These are phyloP conservation scores for Ustilago curta DNA, from an alignment of 1,284 basidiomycete genomes.

Conservation along the genomic window DNA sequence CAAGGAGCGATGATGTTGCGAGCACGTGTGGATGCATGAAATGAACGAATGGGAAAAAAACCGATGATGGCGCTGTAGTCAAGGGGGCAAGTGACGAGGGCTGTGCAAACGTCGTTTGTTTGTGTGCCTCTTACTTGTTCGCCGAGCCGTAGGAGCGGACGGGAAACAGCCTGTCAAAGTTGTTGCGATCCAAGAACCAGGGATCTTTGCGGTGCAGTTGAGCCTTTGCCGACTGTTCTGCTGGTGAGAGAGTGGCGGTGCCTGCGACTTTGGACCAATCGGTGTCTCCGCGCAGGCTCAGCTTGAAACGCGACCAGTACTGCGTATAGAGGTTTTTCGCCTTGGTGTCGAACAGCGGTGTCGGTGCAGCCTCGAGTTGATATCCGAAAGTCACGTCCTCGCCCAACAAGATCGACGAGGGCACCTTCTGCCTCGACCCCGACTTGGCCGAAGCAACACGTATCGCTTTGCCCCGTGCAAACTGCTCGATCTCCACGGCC, in stretches of 20 bases:
- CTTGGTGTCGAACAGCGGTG: conserved; percentile 30
- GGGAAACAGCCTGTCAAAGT: conserved; percentile 54
- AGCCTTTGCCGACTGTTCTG: conserved; percentile 22
- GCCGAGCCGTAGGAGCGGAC: conserved; percentile 14
- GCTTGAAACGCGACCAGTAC: conserved; percentile 49
- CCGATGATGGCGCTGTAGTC: conserved; percentile 14
- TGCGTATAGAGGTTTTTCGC: conserved; percentile 46
- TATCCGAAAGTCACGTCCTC: conserved; percentile 43
- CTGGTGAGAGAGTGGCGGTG: conserved; percentile 9
- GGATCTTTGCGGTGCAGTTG: conserved; percentile 43
- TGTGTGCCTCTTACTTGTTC: not conserved
- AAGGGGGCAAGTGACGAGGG: not conserved
- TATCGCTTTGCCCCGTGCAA: conserved; percentile 33
- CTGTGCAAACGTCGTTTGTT: not conserved
- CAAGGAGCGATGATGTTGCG: conserved; percentile 28
- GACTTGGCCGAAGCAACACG: conserved; percentile 24
- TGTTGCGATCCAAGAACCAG: conserved; percentile 52
- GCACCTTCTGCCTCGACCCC: conserved; percentile 27
- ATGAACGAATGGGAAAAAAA: conserved; percentile 7
- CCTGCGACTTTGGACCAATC: conserved; percentile 42
- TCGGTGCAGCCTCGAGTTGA: conserved; percentile 49
- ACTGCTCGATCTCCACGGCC: conserved; percentile 37
- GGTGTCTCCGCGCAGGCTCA: conserved; percentile 40
- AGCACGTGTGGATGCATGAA: not conserved
- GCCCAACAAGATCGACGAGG: conserved; percentile 44